Percentiles rank a stretch among this genome's conserved stretches.
phyloP scores from a whole-genome alignment of 1,139 yeast species.

The Saccharomyces hybrid region DNA sequence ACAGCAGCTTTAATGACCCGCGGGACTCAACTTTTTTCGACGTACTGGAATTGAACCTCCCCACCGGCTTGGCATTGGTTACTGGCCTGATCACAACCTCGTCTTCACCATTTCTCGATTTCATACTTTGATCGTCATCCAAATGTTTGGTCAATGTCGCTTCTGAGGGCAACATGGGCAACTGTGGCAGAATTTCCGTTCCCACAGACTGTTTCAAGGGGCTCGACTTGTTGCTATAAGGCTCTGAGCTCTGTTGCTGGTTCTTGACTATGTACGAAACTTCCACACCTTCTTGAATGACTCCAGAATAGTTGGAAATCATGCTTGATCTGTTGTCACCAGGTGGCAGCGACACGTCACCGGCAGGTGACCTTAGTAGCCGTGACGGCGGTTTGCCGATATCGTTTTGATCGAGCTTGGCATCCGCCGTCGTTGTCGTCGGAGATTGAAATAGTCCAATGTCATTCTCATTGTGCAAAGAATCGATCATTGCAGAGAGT shows the following conservation, averaged over 20 bases:
- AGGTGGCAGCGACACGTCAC: constrained; percentile 9
- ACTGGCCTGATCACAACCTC: constrained; percentile 12
- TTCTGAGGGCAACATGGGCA: constrained; percentile 18
- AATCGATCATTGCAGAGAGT: constrained; percentile 29
- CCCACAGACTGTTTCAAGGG: not conserved
- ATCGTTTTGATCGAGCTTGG: not conserved
- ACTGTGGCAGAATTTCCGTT: not conserved
- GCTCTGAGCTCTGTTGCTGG: not conserved
- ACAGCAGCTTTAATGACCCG: constrained; percentile 12
- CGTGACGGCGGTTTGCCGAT: not conserved
- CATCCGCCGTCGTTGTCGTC: not conserved
- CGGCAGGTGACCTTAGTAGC: constrained; percentile 8
- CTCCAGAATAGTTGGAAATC: constrained; percentile 40
- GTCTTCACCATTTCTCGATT: constrained; percentile 1
- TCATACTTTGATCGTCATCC: not conserved
- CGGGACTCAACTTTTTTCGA: not conserved
- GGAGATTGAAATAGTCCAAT: constrained; percentile 6
- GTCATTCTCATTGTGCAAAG: constrained; percentile 17
- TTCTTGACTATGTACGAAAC: constrained; percentile 34
- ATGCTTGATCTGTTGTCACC: constrained; percentile 36
- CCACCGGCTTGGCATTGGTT: constrained; percentile 16
- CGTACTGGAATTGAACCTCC: constrained; percentile 11
- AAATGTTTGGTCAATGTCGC: constrained; percentile 8
- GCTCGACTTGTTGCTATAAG: not conserved
- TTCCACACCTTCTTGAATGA: constrained; percentile 40